Evolutionary conservation across 129 eudicot genomes (phyloP).

Genomic region (Chrysanthemum lavandulifolium): DNA sequence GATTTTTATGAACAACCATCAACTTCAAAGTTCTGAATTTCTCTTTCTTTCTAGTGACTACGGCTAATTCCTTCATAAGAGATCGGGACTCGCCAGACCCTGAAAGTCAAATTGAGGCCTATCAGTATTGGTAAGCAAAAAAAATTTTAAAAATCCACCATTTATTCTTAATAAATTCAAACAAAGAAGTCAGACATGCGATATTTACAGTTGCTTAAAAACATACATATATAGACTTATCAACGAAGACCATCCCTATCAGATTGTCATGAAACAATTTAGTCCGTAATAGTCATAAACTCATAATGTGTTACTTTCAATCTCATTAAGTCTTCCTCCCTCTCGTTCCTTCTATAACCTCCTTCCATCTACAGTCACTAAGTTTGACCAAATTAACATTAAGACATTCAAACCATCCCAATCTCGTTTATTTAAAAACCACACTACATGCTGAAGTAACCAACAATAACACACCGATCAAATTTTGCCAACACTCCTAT

Average conservation of each 20-base stretch:
- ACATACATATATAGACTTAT: background rate
- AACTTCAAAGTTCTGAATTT: conserved; percentile 57
- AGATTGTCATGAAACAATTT: too few species aligned
- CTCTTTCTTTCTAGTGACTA: conserved; percentile 43
- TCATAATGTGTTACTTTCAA: conserved; percentile 5
- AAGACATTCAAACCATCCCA: background rate
- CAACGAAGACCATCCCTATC: background rate
- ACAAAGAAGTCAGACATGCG: conserved; percentile 3
- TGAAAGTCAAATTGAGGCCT: conserved; percentile 33
- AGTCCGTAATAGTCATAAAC: background rate
- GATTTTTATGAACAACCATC: conserved; percentile 59
- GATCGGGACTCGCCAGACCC: conserved; percentile 96
- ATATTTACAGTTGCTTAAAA: conserved; percentile 4
- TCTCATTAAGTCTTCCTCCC: background rate
- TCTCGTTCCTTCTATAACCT: background rate
- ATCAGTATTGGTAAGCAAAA: conserved; percentile 18
- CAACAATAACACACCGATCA: background rate
- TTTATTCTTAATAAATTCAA: background rate
- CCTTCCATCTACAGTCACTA: conserved; percentile 1
- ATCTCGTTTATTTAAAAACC: background rate
- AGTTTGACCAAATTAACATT: background rate
- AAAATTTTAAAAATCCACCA: background rate
- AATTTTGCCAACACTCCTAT: background rate
- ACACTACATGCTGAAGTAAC: background rate
- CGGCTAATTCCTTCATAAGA: conserved; percentile 71